Evolutionary conservation across 2,329 filamentous ascomycete species (phyloP), one percentile per base, ranked within the genome.

Genomic region (Colletotrichum scovillei): DNA sequence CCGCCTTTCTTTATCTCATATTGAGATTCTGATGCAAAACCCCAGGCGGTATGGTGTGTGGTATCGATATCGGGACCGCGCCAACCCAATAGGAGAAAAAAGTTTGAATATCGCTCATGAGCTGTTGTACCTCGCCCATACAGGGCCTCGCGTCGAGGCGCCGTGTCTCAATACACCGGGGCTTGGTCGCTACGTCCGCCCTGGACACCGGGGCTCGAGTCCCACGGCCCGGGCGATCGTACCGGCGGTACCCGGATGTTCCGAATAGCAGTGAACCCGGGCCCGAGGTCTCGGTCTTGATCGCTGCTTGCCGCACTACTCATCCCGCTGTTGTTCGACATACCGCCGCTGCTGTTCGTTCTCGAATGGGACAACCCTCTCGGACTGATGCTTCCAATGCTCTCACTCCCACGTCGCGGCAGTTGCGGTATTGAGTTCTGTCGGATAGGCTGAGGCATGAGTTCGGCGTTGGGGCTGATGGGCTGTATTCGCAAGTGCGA

Each of bases 271-370:
- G 67, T 73, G 58, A 76, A 70, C 7, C 72, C 74, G 9, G 71
- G 35, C 14, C 68, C 72, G 28, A 69, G 49, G 5, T 75, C 73
- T 42, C 64, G 72, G 11, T 74, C 67, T 52, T 70, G 64, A 26
- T 63, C 74, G 70, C 75, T 76, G 74, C 75, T 74, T 4, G 73
- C 62, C 24, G 42, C 64, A 62, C 76, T 76, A 55, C 80, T 82
- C 22, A 77, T 78, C 19, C 78, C 78, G 69, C 81, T 83, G 22
- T 78, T 78, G 64, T 81, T 80, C n/a, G 82, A 83, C 70, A 81
- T 78, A 9, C 77, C 80, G 26, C 81, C 81, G 56, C 81, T 82
- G 72, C 81, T 82, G 64, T 76, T 79, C 46, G 79, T 79, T 26
- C 81, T 79, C 26, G 78, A 78, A 67, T 82, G 81, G 19, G 63